Base-by-base conservation (phyloP, 169 alveolate species). In the Eimeria sp. region DNA sequence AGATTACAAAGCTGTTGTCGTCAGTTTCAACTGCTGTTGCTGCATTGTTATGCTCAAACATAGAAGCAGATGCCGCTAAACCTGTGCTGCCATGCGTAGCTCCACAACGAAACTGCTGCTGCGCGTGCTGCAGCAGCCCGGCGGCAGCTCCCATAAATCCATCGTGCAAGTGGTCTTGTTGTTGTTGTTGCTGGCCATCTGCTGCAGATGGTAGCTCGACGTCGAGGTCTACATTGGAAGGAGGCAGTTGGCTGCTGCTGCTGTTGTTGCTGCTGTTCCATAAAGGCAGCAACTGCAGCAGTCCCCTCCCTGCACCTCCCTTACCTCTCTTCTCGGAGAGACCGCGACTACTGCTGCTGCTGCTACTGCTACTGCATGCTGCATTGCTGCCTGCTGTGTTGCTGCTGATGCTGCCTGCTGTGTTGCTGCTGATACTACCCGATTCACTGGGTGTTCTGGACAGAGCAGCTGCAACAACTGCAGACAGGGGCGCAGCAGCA, bases 281-380 rank as follows among this genome's bases (percentile, higher is more conserved):
- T 63, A 76, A 22, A 58, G 87, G 87, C 87, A 76, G 7, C 87
- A 76, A 34, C 87, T 76, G 87, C 87, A 76, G 87, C 87, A 76
- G 30, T 14, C 87, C 87, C 63, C 65, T 76, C 61, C 61, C 87
- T 22, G 63, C 57, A 25, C 87, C 30, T 10, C 87, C 63, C 51
- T 76, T 47, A 4, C 40, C 30, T 40, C 47, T 18, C 47, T n/a
- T 70, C 43, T 14, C 47, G 7, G 45, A 13, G 80, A 10, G 47
- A 20, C 80, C 9, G 80, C 80, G 16, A 20, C 13, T 14, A 47
- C 87, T 76, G 87, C 87, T 76, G 87, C 87, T 76, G 87, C 87
- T 34, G 87, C 87, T 76, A 40, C 61, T 76, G 49, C 16, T 54
- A 1, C 61, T 14, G 10, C 20, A 1, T 54, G 61, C 16, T 7